A percentile compares a stretch with the other conserved stretches of the same genome.
These are phyloP conservation scores for Cnidoscolus chayamansa DNA, from an alignment of 441 rosid species.

Conservation along the genomic window DNA sequence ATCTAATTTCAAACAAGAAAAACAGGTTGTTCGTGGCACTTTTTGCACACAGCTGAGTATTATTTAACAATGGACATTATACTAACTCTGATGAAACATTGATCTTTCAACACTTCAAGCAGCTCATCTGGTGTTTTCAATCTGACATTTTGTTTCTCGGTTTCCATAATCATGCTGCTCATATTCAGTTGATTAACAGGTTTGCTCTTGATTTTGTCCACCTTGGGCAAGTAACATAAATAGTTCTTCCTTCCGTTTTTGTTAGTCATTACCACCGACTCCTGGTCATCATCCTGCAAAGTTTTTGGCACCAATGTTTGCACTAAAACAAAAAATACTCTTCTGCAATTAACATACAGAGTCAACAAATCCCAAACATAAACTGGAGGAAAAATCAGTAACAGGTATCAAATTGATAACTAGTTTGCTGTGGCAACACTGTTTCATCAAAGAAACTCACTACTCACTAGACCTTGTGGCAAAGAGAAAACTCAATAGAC, in stretches of 20 bases:
- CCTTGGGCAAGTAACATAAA: constrained; percentile 77
- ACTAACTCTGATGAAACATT: constrained; percentile 64
- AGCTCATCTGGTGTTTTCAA: constrained; percentile 89
- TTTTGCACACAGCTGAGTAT: background rate
- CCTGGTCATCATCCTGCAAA: constrained; percentile 72
- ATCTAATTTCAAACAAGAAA: constrained; percentile 4
- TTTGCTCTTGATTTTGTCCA: constrained; percentile 57
- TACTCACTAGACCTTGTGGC: background rate
- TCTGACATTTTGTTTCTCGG: constrained; percentile 51
- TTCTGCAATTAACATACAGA: background rate
- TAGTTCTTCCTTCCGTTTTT: constrained; percentile 51
- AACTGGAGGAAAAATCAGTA: background rate
- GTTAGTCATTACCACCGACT: constrained; percentile 61
- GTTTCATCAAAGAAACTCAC: too few species aligned
- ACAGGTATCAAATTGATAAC: background rate
- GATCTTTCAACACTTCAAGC: constrained; percentile 59
- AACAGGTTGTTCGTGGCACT: background rate
- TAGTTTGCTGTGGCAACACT: too few species aligned
- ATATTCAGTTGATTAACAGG: constrained; percentile 46
- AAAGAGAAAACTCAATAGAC: too few species aligned
- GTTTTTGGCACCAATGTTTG: background rate
- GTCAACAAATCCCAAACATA: background rate
- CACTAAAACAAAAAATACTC: background rate
- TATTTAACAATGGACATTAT: background rate
- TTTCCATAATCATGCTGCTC: constrained; percentile 75